Evolutionary conservation across 169 alveolate genomes (phyloP).

Genomic region (Babesia bovis): DNA sequence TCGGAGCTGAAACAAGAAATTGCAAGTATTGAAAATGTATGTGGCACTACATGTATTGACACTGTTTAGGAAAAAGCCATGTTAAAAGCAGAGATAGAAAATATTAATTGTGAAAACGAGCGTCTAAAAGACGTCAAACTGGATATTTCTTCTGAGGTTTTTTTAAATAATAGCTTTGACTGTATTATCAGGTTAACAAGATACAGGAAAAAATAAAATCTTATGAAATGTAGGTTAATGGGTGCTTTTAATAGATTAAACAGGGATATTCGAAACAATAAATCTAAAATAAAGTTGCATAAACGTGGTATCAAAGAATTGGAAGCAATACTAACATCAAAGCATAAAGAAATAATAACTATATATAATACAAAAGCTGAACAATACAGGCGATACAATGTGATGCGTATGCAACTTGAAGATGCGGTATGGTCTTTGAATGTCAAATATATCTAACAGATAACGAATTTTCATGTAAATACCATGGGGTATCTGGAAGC

Average conservation of each 20-base stretch:
- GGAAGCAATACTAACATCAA: not conserved
- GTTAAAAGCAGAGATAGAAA: not conserved
- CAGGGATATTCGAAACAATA: not conserved
- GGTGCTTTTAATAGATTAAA: not conserved
- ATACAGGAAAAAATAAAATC: not conserved
- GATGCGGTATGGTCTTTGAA: not conserved
- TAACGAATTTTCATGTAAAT: not conserved
- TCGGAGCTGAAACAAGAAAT: not conserved
- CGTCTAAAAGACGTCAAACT: not conserved
- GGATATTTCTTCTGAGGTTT: not conserved
- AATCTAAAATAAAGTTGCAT: not conserved
- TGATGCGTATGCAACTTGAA: slow-evolving; percentile 3
- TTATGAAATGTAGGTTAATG: not conserved
- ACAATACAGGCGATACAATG: not conserved
- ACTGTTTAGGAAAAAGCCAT: slow-evolving; percentile 1
- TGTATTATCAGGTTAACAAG: not conserved
- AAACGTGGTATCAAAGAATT: not conserved
- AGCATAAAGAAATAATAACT: not conserved
- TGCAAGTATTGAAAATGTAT: slow-evolving; percentile 4
- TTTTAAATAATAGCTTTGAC: not conserved
- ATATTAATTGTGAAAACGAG: not conserved
- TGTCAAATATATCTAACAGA: not conserved
- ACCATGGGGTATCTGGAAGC: not conserved
- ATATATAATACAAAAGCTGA: not conserved
- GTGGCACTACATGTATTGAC: not conserved